A percentile compares a stretch with the other conserved stretches of the same genome.
These are phyloP conservation scores for Boletellus ananas DNA, from an alignment of 768 basidiomycete genomes.

Conservation along the genomic window DNA sequence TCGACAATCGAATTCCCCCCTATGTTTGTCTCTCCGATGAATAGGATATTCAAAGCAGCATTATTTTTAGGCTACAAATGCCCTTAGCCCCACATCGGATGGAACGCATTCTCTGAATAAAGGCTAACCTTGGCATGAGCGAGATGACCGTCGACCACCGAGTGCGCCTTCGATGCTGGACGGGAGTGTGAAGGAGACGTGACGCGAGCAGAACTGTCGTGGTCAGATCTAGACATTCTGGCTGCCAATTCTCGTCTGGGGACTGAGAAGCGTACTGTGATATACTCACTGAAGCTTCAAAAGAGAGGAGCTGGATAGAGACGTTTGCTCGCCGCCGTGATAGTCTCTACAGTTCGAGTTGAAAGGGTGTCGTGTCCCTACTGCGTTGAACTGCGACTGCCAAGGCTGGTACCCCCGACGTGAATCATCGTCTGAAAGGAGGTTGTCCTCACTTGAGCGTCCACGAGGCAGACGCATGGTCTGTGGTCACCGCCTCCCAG, in stretches of 20 bases:
- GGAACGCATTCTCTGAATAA: not conserved
- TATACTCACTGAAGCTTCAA: conserved; percentile 8
- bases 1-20: conserved; percentile 19
- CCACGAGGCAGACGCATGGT: conserved; percentile 24
- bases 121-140: conserved; percentile 11
- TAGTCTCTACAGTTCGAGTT: not conserved
- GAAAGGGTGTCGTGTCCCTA: not conserved
- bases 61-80: conserved; percentile 6
- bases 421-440: conserved; percentile 1
- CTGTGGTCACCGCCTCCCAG: not conserved
- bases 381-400: conserved; percentile 2
- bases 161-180: conserved; percentile 9
- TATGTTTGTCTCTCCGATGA: conserved; percentile 21
- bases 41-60: conserved; percentile 13
- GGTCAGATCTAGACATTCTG: conserved; percentile 20
- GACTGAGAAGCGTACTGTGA: not conserved
- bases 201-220: conserved; percentile 4
- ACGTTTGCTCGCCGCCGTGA: not conserved
- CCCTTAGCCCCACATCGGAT: conserved; percentile 4
- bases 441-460: conserved; percentile 2
- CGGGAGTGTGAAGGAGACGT: conserved; percentile 10
- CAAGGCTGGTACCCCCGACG: not conserved
- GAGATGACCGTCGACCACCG: conserved; percentile 1
- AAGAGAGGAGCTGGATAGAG: not conserved
- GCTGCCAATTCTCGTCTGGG: not conserved